Evolutionary conservation across 2,329 filamentous ascomycete species (phyloP).

Genomic region (Aspergillus clavatus): DNA sequence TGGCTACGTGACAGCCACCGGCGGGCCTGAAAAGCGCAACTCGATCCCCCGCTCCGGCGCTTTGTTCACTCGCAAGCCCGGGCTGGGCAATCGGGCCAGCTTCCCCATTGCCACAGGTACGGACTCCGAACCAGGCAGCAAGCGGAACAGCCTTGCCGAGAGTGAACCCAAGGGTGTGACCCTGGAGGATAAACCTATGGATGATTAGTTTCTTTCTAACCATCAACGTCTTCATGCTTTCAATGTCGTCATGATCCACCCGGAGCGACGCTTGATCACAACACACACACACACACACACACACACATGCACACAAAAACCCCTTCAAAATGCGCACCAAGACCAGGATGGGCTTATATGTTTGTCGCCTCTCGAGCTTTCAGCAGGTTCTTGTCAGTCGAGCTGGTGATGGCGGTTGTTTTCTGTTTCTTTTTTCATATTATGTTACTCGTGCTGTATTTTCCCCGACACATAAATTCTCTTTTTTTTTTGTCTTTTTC

Average conservation of each 20-base stretch:
- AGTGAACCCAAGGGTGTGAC: conserved; percentile 53
- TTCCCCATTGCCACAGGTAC: conserved; percentile 23
- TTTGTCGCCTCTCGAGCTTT: conserved; percentile 2
- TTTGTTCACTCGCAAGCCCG: conserved; percentile 46
- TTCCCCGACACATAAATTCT: background rate
- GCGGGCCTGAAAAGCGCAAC: conserved; percentile 57
- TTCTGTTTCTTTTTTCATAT: conserved; percentile 3
- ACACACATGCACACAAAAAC: too few species aligned
- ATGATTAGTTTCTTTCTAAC: conserved; percentile 50
- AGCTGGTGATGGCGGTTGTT: conserved; percentile 4
- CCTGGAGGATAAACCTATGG: conserved; percentile 72
- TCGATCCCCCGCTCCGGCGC: conserved; percentile 55
- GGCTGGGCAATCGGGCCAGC: conserved; percentile 43
- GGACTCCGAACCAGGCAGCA: conserved; percentile 27
- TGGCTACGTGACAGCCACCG: conserved; percentile 13
- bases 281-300: background rate
- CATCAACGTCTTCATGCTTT: background rate
- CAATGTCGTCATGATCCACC: background rate
- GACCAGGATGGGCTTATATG: background rate
- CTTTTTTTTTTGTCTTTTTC: too few species aligned
- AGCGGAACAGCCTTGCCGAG: conserved; percentile 33
- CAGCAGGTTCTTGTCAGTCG: conserved; percentile 14
- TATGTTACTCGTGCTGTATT: background rate
- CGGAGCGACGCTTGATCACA: background rate
- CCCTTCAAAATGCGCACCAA: too few species aligned